Percentiles rank a stretch among this genome's conserved stretches.
phyloP scores from a whole-genome alignment of 1,139 yeast genomes.

The Kluyveromyces marxianus region DNA sequence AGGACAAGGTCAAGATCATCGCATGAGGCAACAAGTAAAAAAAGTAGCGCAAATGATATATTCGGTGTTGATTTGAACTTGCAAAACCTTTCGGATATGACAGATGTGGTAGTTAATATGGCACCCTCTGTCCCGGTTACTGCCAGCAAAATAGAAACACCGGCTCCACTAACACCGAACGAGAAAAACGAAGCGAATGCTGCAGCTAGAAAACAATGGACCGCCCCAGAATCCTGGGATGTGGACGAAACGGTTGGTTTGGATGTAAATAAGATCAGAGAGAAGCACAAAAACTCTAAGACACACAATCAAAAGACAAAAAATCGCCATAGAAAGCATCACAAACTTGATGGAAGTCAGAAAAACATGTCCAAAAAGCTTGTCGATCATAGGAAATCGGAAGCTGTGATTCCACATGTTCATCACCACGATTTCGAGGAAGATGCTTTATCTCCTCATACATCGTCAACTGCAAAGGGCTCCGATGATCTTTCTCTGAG shows the following conservation, averaged over 20 bases:
- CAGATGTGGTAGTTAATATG: conserved; percentile 13
- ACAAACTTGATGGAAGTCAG: background rate
- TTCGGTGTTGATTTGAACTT: conserved; percentile 23
- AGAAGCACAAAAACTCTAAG: conserved; percentile 3
- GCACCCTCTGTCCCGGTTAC: conserved; percentile 2
- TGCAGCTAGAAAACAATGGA: conserved; percentile 35
- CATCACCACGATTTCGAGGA: conserved; percentile 3
- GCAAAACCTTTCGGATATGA: conserved; percentile 26
- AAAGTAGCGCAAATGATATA: background rate
- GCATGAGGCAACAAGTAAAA: background rate
- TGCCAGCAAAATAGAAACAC: background rate
- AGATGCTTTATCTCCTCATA: conserved; percentile 3
- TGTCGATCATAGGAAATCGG: background rate
- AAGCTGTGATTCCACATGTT: conserved; percentile 4
- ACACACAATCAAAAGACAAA: conserved; percentile 8
- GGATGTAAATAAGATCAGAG: conserved; percentile 2
- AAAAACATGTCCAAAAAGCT: background rate
- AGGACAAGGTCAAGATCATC: background rate
- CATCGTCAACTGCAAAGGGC: background rate
- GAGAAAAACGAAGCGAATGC: background rate
- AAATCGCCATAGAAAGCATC: conserved; percentile 6
- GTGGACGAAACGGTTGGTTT: conserved; percentile 38
- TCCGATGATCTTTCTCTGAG: background rate
- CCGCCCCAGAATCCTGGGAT: conserved; percentile 78
- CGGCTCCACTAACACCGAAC: background rate